phyloP scores from a whole-genome alignment of 2,329 filamentous ascomycete genomes.

The Ophiostoma sp. region DNA sequence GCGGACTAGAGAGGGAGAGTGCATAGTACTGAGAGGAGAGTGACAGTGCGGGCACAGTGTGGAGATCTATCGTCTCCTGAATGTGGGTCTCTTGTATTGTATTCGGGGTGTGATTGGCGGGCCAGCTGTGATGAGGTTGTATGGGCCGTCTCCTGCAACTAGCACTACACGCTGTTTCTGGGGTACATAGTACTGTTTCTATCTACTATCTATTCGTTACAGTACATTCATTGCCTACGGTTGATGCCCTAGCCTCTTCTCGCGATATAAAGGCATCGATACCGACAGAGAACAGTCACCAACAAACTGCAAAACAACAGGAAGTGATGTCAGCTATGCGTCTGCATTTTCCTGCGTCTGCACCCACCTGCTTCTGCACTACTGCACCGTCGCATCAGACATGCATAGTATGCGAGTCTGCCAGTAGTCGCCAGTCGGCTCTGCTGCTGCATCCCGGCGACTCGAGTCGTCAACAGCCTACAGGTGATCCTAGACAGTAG shows the following conservation, averaged over 20 bases:
- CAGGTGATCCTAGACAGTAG: slow-evolving; percentile 11
- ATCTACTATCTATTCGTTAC: background rate
- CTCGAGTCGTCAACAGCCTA: slow-evolving; percentile 2
- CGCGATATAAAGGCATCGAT: no score
- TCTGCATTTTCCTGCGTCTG: background rate
- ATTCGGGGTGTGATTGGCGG: background rate
- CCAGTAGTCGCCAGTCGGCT: background rate
- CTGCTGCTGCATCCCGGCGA: background rate
- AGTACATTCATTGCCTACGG: no score
- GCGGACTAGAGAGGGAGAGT: slow-evolving; percentile 3
- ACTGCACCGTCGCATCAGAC: background rate
- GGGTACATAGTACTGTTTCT: background rate
- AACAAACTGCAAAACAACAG: background rate
- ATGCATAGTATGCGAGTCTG: background rate
- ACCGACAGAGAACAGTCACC: no score
- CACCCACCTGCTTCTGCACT: background rate
- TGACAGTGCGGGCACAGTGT: background rate
- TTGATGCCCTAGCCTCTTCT: background rate
- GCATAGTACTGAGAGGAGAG: background rate
- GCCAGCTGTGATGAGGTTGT: background rate
- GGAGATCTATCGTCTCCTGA: background rate
- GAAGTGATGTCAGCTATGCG: background rate
- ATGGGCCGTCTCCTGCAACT: background rate
- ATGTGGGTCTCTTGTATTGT: background rate
- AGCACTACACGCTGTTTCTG: slow-evolving; percentile 15